These are phyloP conservation scores for Arachis hypogaea DNA, from an alignment of 306 rosid genomes.

Conservation along the genomic window DNA sequence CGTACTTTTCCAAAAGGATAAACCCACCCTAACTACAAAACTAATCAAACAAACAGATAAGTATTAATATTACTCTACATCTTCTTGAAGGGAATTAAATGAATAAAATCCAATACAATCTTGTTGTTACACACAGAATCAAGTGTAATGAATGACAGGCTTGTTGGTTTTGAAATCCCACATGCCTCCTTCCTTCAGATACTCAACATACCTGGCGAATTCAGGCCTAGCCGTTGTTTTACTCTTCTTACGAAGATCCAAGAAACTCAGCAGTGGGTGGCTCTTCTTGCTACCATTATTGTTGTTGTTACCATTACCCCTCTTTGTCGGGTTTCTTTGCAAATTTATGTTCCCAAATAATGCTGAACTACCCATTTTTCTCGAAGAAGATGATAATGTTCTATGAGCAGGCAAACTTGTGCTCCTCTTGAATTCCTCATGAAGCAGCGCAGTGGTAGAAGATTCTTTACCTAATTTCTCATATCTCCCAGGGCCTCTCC, in stretches of 20 bases:
- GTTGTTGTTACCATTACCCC: not conserved
- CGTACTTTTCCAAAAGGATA: too few species aligned
- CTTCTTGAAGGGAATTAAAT: too few species aligned
- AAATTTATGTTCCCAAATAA: conserved; percentile 36
- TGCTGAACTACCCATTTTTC: conserved; percentile 21
- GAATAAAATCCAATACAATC: too few species aligned
- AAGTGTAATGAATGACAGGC: conserved; percentile 63
- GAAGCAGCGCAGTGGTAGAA: conserved; percentile 25
- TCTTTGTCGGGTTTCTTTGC: conserved; percentile 55
- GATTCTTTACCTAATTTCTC: conserved; percentile 58
- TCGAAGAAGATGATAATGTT: conserved; percentile 14
- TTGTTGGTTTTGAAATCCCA: conserved; percentile 62
- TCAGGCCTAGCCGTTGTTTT: conserved; percentile 71
- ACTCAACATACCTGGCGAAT: conserved; percentile 64
- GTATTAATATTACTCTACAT: too few species aligned
- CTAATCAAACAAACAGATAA: too few species aligned
- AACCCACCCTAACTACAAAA: too few species aligned
- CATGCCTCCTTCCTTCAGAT: conserved; percentile 70
- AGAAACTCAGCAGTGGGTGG: conserved; percentile 58
- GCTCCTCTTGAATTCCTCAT: conserved; percentile 52
- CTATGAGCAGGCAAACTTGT: conserved; percentile 50
- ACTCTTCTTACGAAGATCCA: conserved; percentile 54
- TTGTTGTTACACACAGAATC: not conserved
- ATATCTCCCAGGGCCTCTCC: conserved; percentile 46
- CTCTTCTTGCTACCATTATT: conserved; percentile 30